A percentile compares a stretch with the other conserved stretches of the same genome.
Evolutionary conservation across 352 stramenopile genomes (phyloP).

Genomic region (Phytopythium kandeliae): DNA sequence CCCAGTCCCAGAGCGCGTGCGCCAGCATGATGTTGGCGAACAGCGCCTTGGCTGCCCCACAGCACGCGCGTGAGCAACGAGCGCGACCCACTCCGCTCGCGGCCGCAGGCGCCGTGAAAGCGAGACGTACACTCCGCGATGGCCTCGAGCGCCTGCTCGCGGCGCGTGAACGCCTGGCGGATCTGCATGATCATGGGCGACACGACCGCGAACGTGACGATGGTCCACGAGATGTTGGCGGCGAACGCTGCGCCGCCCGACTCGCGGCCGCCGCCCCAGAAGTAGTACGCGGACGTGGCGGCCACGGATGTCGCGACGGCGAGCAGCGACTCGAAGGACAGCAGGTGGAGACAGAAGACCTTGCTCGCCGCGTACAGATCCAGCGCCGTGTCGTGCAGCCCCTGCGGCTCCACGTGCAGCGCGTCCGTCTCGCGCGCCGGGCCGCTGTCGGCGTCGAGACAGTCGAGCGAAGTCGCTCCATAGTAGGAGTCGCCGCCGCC

Average conservation of each 20-base stretch:
- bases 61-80: not conserved
- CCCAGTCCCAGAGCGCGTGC: conserved; percentile 82
- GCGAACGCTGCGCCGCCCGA: conserved; percentile 39
- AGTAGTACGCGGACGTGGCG: conserved; percentile 65
- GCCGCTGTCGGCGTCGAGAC: not conserved
- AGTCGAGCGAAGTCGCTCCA: not conserved
- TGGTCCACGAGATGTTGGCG: conserved; percentile 83
- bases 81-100: too few species aligned
- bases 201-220: conserved; percentile 76
- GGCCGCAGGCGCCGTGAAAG: too few species aligned
- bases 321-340: conserved; percentile 75
- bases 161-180: conserved; percentile 66
- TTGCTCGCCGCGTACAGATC: conserved; percentile 76
- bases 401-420: conserved; percentile 2
- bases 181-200: conserved; percentile 89
- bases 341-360: conserved; percentile 68
- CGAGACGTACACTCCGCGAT: conserved; percentile 59
- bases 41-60: conserved; percentile 41
- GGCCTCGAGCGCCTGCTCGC: conserved; percentile 62
- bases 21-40: conserved; percentile 69
- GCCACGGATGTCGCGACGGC: conserved; percentile 57
- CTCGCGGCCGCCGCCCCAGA: conserved; percentile 28
- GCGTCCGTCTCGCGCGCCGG: not conserved
- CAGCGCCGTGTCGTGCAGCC: conserved; percentile 27
- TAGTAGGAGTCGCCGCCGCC: not conserved